A percentile compares a stretch with the other conserved stretches of the same genome.
phyloP scores from a whole-genome alignment of 352 stramenopile species.

The Phytopythium kandeliae region DNA sequence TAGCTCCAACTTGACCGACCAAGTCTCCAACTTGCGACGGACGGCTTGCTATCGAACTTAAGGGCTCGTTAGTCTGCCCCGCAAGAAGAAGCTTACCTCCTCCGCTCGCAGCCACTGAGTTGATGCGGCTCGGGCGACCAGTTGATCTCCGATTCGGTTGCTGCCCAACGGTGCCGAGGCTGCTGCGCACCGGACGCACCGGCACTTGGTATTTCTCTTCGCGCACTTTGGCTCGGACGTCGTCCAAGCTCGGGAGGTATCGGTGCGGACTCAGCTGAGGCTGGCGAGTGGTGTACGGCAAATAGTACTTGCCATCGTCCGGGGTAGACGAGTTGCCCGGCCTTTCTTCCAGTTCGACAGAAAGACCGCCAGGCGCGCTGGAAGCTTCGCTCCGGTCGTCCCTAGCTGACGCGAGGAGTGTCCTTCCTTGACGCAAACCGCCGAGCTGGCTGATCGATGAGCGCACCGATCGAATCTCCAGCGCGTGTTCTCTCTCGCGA shows the following conservation, averaged over 20 bases:
- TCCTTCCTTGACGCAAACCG: background rate
- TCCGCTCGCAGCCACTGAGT: background rate
- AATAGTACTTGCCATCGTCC: constrained; percentile 21
- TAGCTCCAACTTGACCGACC: background rate
- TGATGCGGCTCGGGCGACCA: constrained; percentile 2
- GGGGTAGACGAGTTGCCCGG: background rate
- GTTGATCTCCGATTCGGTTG: background rate
- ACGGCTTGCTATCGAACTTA: background rate
- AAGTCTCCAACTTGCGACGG: background rate
- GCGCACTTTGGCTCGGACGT: constrained; percentile 33
- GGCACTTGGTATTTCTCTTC: constrained; percentile 36
- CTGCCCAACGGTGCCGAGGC: background rate
- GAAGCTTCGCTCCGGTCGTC: background rate
- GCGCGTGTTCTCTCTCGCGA: constrained; percentile 6
- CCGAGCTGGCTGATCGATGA: background rate
- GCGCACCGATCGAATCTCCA: background rate
- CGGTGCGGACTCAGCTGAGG: constrained; percentile 38
- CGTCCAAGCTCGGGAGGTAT: constrained; percentile 34
- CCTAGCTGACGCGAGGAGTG: background rate
- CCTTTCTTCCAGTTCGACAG: background rate
- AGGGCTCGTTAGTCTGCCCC: background rate
- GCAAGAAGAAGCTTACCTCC: background rate
- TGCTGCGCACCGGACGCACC: constrained; percentile 18
- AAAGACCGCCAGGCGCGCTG: background rate
- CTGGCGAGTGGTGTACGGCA: constrained; percentile 64